Base-by-base conservation (phyloP, 2,329 filamentous ascomycete species). In the Cordyceps javanica region DNA sequence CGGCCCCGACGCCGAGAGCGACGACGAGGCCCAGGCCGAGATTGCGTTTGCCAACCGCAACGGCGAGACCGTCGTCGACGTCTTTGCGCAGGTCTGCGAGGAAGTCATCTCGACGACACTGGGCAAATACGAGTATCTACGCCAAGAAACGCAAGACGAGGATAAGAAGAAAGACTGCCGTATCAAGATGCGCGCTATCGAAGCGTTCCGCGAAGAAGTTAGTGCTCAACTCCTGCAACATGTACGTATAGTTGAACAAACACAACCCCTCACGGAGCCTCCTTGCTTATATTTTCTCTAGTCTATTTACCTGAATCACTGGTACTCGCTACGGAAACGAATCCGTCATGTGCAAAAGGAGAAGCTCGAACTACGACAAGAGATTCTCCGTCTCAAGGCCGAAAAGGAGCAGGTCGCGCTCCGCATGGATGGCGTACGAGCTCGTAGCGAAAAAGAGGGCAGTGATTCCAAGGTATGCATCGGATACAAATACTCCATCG, bases 351-450 rank as follows among this genome's bases (percentile, higher is more conserved):
- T 79, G 10, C 80, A 85, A 58, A 81, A 76, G 60, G 79, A 83
- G 64, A 86, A 81, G 66, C 67, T 85, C 3, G 67, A 71, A 0
- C 69, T 87, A 19, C 78, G 85, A 45, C 78, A 83, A 13, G 81
- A 85, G 32, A 82, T 88, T n/a, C 66, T 86, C 28, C 75, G 76
- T 1, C 74, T 87, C 58, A 77, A 81, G 46, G 73, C 75, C 23
- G 83, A 87, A 69, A 74, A 82, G 54, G 82, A 87, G 63, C 78
- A 86, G 62, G 79, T 87, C 8, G 82, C 80, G 5, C 68, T 87
- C 19, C 79, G 77, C 42, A 86, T 85, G 76, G 85, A 88, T 61
- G 81, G 82, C 8, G 73, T 86, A n/a, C 75, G 85, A 45, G 77
- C 77, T 36, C 57, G 50, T 7, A 49, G 41, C 25, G 57, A 58